These are phyloP conservation scores for Nakazawaea laoshanensis DNA, from an alignment of 805 yeast genomes.

Conservation along the genomic window DNA sequence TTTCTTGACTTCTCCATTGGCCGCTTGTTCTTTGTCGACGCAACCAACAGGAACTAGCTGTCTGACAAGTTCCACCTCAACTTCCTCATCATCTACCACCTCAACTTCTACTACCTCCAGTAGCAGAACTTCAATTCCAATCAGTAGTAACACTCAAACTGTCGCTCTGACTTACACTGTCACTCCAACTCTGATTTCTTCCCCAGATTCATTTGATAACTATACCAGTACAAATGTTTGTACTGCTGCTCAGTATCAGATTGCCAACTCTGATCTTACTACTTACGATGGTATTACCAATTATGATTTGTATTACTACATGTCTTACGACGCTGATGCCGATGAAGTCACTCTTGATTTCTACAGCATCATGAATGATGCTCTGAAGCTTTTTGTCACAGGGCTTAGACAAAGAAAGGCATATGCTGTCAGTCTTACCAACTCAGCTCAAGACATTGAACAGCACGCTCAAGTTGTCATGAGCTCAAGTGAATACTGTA, in stretches of 20 bases:
- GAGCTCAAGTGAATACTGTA: not conserved
- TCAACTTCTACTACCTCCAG: slow-evolving; percentile 11
- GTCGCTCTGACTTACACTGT: not conserved
- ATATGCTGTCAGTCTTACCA: not conserved
- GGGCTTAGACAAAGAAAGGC: too few relatives aligned
- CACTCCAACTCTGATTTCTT: not conserved
- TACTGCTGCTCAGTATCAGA: not conserved
- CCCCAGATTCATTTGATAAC: not conserved
- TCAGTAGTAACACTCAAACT: slow-evolving; percentile 8
- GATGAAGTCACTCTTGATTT: slow-evolving; percentile 1
- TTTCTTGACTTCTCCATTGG: slow-evolving; percentile 20
- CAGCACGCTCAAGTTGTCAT: not conserved
- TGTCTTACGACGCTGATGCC: not conserved
- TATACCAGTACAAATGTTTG: not conserved
- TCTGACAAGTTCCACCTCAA: slow-evolving; percentile 1
- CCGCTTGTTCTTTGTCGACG: slow-evolving; percentile 19
- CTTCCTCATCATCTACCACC: slow-evolving; percentile 11
- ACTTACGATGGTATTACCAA: not conserved
- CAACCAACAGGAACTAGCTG: slow-evolving; percentile 25
- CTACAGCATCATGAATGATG: not conserved
- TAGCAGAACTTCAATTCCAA: too few relatives aligned
- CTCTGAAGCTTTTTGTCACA: not conserved
- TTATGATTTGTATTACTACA: not conserved
- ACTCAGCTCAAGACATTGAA: not conserved
- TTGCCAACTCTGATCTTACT: not conserved